Conservation (phyloP, 768 basidiomycete species). For the Erythrobasidium yunnanense region DNA sequence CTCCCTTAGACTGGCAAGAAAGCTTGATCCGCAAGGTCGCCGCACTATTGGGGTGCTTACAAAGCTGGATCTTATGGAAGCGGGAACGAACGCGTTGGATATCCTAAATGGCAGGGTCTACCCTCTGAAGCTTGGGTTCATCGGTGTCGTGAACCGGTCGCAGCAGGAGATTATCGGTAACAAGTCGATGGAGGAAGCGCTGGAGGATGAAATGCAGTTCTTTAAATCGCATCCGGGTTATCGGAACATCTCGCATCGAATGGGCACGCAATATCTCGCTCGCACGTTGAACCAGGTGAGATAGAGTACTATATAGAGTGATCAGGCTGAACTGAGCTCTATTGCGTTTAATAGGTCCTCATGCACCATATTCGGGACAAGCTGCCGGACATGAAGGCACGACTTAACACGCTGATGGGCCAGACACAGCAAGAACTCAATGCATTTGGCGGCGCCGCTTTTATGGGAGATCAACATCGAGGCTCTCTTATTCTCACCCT, state of each 20-base stretch:
- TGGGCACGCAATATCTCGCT: conserved; percentile 90
- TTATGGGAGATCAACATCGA: conserved; percentile 78
- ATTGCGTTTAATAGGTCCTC: conserved; percentile 51
- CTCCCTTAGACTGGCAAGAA: conserved; percentile 87
- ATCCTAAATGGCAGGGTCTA: conserved; percentile 93
- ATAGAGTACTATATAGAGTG: background rate
- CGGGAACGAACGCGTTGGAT: conserved; percentile 93
- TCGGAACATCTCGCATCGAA: conserved; percentile 88
- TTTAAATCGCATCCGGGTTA: conserved; percentile 83
- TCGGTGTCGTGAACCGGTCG: conserved; percentile 92
- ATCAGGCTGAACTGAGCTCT: conserved; percentile 2
- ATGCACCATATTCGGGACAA: conserved; percentile 98
- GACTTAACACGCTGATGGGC: conserved; percentile 92
- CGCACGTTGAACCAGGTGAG: conserved; percentile 83
- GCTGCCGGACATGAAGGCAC: conserved; percentile 97
- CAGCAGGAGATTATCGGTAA: conserved; percentile 91
- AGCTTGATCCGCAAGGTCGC: conserved; percentile 88
- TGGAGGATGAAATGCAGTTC: conserved; percentile 76
- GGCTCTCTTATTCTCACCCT: conserved; percentile 80
- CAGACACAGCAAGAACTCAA: conserved; percentile 97
- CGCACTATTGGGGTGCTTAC: conserved; percentile 93
- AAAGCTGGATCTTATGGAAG: conserved; percentile 98
- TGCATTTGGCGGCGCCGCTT: conserved; percentile 84
- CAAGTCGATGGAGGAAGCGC: conserved; percentile 72
- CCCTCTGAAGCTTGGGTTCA: conserved; percentile 94